A percentile compares a stretch with the other conserved stretches of the same genome.
Evolutionary conservation across 2,329 filamentous ascomycete species (phyloP).

Genomic region (Diatrype stigma): DNA sequence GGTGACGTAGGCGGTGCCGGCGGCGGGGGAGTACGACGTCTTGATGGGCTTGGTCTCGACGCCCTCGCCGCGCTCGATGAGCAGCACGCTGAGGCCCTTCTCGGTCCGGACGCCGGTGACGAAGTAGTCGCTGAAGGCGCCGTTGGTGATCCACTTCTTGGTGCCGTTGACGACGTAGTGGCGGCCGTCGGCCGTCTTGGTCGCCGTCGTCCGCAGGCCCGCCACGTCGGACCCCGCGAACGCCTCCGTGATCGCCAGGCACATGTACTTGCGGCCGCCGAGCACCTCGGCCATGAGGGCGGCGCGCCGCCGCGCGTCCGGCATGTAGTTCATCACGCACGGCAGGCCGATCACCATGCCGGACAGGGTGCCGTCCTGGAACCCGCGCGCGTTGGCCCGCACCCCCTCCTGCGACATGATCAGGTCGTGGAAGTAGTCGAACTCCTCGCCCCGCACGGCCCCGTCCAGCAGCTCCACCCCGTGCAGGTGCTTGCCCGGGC

Average conservation of each 20-base stretch:
- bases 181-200: conserved; percentile 70
- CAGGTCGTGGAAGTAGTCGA: conserved; percentile 84
- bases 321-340: conserved; percentile 74
- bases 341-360: conserved; percentile 82
- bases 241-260: conserved; percentile 81
- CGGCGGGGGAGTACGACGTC: conserved; percentile 74
- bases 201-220: conserved; percentile 71
- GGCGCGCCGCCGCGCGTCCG: conserved; percentile 61
- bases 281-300: conserved; percentile 69
- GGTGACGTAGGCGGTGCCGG: conserved; percentile 74
- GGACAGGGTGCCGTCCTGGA: conserved; percentile 82
- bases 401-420: conserved; percentile 70
- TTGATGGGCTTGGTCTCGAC: conserved; percentile 76
- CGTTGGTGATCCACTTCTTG: conserved; percentile 87
- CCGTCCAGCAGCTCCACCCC: conserved; percentile 65
- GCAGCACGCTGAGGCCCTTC: conserved; percentile 72
- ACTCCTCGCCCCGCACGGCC: conserved; percentile 71
- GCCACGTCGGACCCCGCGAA: conserved; percentile 84
- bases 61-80: conserved; percentile 70
- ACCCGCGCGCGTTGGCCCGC: conserved; percentile 69
- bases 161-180: conserved; percentile 68
- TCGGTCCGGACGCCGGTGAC: conserved; percentile 75
- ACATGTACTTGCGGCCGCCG: conserved; percentile 81
- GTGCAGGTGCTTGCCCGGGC: conserved; percentile 77
- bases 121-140: conserved; percentile 78